phyloP scores from a whole-genome alignment of 2,329 filamentous ascomycete genomes.

The Ophiocordyceps camponoti-leonardi region DNA sequence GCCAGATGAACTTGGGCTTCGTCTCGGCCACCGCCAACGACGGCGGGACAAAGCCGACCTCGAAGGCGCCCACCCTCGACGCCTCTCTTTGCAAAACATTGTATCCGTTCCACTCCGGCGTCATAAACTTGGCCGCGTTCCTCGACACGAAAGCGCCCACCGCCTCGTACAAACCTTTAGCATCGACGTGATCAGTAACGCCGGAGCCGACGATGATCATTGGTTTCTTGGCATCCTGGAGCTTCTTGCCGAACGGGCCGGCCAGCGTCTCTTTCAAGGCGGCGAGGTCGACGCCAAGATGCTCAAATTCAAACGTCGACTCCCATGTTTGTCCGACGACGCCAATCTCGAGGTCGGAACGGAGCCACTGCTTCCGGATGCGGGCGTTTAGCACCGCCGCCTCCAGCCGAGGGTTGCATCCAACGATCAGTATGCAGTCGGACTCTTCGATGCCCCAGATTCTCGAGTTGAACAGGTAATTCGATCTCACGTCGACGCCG shows the following conservation, averaged over 20 bases:
- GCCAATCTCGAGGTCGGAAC: slow-evolving; percentile 84
- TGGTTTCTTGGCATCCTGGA: slow-evolving; percentile 70
- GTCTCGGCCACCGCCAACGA: slow-evolving; percentile 68
- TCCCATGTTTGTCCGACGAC: slow-evolving; percentile 83
- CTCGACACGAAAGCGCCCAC: slow-evolving; percentile 86
- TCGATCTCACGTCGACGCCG: slow-evolving; percentile 82
- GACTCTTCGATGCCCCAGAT: slow-evolving; percentile 90
- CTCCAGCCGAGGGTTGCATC: slow-evolving; percentile 90
- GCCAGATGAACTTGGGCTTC: slow-evolving; percentile 88
- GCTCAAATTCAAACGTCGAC: slow-evolving; percentile 89
- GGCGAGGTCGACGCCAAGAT: slow-evolving; percentile 63
- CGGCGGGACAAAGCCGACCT: slow-evolving; percentile 84
- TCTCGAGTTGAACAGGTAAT: slow-evolving; percentile 92
- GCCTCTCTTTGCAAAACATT: slow-evolving; percentile 91
- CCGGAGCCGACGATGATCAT: slow-evolving; percentile 95
- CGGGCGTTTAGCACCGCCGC: slow-evolving; percentile 89
- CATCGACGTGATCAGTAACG: slow-evolving; percentile 77
- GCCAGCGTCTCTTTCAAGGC: slow-evolving; percentile 73
- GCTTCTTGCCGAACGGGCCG: slow-evolving; percentile 84
- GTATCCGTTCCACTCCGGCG: slow-evolving; percentile 89
- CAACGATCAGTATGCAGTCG: slow-evolving; percentile 79
- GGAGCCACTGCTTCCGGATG: slow-evolving; percentile 94
- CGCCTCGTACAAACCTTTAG: slow-evolving; percentile 84
- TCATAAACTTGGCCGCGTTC: slow-evolving; percentile 75
- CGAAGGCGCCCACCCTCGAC: slow-evolving; percentile 82